Conservation (phyloP, 1,284 basidiomycete species). For the Malassezia brasiliensis region DNA sequence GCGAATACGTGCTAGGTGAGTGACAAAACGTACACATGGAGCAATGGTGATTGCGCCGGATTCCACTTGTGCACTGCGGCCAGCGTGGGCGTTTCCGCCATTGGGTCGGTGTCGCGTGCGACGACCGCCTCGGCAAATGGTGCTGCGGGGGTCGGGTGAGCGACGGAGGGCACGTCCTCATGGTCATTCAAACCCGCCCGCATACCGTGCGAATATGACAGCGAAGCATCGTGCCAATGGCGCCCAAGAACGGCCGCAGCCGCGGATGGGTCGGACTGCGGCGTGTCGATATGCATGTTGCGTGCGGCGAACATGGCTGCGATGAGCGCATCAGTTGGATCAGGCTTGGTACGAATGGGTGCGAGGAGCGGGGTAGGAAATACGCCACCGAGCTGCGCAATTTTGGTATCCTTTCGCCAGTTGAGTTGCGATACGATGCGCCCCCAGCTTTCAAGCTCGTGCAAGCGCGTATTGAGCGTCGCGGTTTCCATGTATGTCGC, state of each 20-base stretch:
- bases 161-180: no score
- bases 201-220: not conserved
- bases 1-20: conserved; percentile 20
- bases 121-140: conserved; percentile 10
- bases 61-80: conserved; percentile 1
- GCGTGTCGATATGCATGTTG: not conserved
- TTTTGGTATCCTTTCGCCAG: conserved; percentile 39
- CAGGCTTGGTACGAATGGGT: not conserved
- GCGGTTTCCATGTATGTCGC: conserved; percentile 38
- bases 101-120: conserved; percentile 11
- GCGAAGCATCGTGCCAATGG: conserved; percentile 9
- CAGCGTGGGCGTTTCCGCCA: conserved; percentile 8
- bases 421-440: conserved; percentile 29
- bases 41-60: not conserved
- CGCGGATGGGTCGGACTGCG: not conserved
- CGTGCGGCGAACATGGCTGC: conserved; percentile 33
- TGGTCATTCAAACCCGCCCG: not conserved
- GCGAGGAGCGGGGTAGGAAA: conserved; percentile 33
- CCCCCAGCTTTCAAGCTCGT: conserved; percentile 23
- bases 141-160: not conserved
- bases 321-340: conserved; percentile 23
- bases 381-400: conserved; percentile 34
- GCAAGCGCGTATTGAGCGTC: conserved; percentile 26
- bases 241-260: conserved; percentile 3
- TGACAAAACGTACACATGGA: not conserved